Evolutionary conservation across 1,284 basidiomycete genomes (phyloP).

Genomic region (Singerocomus inundabilis): DNA sequence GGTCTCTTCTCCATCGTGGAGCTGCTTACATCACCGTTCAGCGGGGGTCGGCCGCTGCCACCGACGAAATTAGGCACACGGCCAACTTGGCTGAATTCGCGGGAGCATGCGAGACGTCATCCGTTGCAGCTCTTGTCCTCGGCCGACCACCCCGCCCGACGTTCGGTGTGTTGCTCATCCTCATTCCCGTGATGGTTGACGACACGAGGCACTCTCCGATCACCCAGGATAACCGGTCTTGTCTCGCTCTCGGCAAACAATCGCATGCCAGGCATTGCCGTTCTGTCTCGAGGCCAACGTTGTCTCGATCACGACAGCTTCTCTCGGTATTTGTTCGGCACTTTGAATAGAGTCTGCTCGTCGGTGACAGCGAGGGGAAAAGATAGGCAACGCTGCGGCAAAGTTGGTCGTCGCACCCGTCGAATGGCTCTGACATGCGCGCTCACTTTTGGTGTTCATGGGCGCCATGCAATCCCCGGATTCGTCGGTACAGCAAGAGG

Average conservation of each 20-base stretch:
- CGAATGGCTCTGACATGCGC: background rate
- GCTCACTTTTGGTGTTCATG: background rate
- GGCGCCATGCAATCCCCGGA: background rate
- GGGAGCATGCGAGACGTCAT: no score
- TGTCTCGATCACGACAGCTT: background rate
- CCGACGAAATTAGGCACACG: background rate
- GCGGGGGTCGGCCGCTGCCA: background rate
- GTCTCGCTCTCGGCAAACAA: background rate
- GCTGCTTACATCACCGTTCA: background rate
- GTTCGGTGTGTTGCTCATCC: no score
- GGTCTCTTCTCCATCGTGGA: background rate
- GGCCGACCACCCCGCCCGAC: background rate
- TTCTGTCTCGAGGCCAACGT: background rate
- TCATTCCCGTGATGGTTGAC: background rate
- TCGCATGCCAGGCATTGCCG: constrained; percentile 2
- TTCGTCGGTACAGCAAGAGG: background rate
- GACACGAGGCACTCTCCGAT: background rate
- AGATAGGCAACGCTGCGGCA: background rate
- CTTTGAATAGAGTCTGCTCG: background rate
- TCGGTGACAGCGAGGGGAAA: background rate
- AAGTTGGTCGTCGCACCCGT: background rate
- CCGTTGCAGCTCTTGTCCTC: background rate
- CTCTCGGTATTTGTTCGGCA: background rate
- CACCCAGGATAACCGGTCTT: no score
- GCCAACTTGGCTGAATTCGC: no score